Conservation (phyloP, 148 eudicot genomes). For the Bassia scoparia region DNA sequence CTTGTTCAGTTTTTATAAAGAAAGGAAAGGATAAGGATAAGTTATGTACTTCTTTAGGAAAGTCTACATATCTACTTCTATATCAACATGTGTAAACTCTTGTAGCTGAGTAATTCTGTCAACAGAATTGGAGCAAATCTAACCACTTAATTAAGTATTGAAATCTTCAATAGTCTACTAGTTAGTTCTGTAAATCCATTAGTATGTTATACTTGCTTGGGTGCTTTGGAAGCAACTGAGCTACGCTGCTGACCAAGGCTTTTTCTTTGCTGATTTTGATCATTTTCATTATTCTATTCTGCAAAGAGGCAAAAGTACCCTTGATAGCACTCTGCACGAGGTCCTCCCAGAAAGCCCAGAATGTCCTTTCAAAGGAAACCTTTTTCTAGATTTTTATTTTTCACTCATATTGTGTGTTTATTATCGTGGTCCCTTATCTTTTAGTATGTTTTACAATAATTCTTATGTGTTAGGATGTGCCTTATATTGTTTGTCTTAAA, state of each 20-base stretch:
- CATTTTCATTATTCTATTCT: too few species aligned
- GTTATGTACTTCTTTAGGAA: too few species aligned
- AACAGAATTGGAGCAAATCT: not conserved
- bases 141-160: not conserved
- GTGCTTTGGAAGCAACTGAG: too few species aligned
- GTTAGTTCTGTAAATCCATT: not conserved
- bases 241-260: too few species aligned
- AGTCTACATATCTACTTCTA: not conserved
- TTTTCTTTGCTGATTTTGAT: too few species aligned
- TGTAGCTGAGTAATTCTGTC: not conserved
- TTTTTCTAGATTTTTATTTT: not conserved
- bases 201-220: too few species aligned
- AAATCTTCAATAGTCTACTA: not conserved
- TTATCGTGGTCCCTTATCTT: not conserved
- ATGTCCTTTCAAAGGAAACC: not conserved
- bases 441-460: not conserved
- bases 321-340: too few species aligned
- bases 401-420: not conserved
- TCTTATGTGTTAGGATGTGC: not conserved
- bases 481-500: not conserved
- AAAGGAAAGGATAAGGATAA: too few species aligned
- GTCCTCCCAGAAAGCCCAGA: too few species aligned
- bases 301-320: too few species aligned
- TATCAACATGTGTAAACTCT: not conserved
- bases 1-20: too few species aligned